A percentile compares a stretch with the other conserved stretches of the same genome.
phyloP scores from a whole-genome alignment of 2,329 filamentous ascomycete genomes.

The Gnomoniopsis sp. region DNA sequence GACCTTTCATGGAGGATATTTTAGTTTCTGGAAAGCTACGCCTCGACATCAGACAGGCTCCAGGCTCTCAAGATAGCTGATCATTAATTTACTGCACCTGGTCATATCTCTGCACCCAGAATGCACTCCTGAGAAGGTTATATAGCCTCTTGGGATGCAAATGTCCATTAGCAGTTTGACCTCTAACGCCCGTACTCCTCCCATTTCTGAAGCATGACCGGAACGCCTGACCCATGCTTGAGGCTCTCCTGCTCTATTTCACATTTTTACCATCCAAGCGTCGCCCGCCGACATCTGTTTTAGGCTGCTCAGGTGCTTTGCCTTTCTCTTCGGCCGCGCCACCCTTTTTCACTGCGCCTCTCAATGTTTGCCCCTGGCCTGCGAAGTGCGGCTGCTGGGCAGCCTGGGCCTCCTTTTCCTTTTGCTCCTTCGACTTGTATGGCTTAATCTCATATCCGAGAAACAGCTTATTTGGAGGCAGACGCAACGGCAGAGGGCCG shows the following conservation, averaged over 20 bases:
- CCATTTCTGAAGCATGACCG: neutral
- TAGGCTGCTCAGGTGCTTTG: slow-evolving; percentile 43
- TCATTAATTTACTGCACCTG: neutral
- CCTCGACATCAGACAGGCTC: neutral
- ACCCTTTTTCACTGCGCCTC: slow-evolving; percentile 70
- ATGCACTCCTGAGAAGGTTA: no score
- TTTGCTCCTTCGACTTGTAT: slow-evolving; percentile 73
- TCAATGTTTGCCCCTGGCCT: slow-evolving; percentile 79
- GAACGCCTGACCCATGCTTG: slow-evolving; percentile 5
- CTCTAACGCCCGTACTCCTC: slow-evolving; percentile 1
- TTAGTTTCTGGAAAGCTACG: neutral
- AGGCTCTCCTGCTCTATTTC: neutral
- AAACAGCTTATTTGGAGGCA: slow-evolving; percentile 89
- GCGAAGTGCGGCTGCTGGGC: slow-evolving; percentile 71
- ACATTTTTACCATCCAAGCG: slow-evolving; percentile 17
- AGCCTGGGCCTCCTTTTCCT: slow-evolving; percentile 63
- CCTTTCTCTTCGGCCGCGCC: slow-evolving; percentile 46
- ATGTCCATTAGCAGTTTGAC: no score
- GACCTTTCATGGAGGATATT: neutral
- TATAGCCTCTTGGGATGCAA: no score
- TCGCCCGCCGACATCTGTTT: slow-evolving; percentile 23
- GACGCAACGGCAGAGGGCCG: slow-evolving; percentile 79
- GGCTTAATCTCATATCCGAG: slow-evolving; percentile 94
- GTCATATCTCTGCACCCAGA: no score
- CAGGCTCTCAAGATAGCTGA: no score